phyloP scores from a whole-genome alignment of 257 asterid species.

The Solanum bulbocastanum region DNA sequence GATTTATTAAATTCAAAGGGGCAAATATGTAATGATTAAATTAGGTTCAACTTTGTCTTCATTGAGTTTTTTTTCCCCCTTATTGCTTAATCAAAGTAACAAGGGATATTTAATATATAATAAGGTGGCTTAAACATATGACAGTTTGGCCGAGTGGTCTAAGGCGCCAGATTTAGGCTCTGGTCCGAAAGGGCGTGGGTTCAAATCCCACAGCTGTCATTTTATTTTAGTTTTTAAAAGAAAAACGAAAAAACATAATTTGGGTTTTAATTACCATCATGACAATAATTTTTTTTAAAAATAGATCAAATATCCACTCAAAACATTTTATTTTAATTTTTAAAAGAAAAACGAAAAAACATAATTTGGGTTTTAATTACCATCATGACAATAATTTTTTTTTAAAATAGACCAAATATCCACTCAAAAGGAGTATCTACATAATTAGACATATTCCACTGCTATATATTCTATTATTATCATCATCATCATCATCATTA shows the following conservation, averaged over 20 bases:
- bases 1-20: neutral
- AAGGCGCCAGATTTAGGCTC: conserved; percentile 99
- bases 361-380: no score
- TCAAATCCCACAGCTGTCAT: conserved; percentile 99
- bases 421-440: neutral
- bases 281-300: no score
- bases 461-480: no score
- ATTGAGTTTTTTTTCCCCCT: no score
- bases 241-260: no score
- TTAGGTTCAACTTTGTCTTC: neutral
- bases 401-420: no score
- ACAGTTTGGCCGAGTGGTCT: conserved; percentile 99
- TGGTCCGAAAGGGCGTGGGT: conserved; percentile 99
- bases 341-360: no score
- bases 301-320: no score
- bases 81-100: neutral
- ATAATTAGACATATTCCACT: neutral
- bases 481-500: no score
- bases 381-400: neutral
- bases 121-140: neutral
- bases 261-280: neutral
- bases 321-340: no score
- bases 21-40: neutral
- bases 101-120: no score
- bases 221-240: neutral